phyloP scores from a whole-genome alignment of 2,329 filamentous ascomycete species.

The Rhynchosporium agropyri region DNA sequence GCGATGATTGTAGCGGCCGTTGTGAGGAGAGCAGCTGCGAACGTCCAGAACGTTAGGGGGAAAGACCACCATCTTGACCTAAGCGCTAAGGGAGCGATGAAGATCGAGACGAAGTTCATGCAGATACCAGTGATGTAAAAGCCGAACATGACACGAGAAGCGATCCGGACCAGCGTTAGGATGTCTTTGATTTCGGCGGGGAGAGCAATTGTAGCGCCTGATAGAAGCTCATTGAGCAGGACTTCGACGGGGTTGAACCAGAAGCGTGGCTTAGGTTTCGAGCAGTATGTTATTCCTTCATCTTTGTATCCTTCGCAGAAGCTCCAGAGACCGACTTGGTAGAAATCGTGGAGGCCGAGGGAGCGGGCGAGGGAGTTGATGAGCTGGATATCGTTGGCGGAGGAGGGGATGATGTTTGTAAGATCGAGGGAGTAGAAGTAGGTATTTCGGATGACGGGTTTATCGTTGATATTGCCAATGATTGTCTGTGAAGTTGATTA shows the following conservation, averaged over 20 bases:
- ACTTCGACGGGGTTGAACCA: conserved; percentile 93
- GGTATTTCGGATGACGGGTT: conserved; percentile 64
- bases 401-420: conserved; percentile 61
- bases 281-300: conserved; percentile 77
- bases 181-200: conserved; percentile 74
- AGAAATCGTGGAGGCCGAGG: conserved; percentile 90
- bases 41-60: conserved; percentile 68
- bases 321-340: conserved; percentile 88
- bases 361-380: conserved; percentile 88
- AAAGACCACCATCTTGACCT: conserved; percentile 62
- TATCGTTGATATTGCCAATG: conserved; percentile 72
- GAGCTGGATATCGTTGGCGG: conserved; percentile 60
- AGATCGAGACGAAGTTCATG: conserved; percentile 72
- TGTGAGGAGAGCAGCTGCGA: conserved; percentile 67
- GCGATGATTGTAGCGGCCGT: conserved; percentile 73
- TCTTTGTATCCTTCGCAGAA: conserved; percentile 85
- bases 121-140: conserved; percentile 76
- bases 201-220: conserved; percentile 80
- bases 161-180: conserved; percentile 72
- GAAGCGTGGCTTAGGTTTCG: conserved; percentile 68
- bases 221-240: conserved; percentile 75
- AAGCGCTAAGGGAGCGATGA: conserved; percentile 53
- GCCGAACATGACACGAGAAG: conserved; percentile 85
- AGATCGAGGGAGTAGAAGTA: conserved; percentile 88
- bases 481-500: conserved; percentile 49